phyloP scores from a whole-genome alignment of 2,329 filamentous ascomycete species.

The Neocucurbitaria cava region DNA sequence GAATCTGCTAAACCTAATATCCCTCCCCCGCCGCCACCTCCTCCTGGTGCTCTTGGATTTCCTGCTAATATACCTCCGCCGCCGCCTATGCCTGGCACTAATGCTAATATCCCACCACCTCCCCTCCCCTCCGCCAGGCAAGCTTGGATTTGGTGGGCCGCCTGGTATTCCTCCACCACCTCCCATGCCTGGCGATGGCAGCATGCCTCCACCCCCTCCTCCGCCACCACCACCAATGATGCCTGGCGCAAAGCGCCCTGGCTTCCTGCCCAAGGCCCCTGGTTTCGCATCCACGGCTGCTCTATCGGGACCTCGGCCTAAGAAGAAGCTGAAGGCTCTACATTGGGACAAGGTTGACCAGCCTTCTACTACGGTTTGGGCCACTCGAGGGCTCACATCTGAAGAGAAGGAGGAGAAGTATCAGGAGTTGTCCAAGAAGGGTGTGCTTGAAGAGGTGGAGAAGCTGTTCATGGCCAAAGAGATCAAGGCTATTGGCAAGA shows the following conservation, averaged over 20 bases:
- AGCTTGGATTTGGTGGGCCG: constrained; percentile 49
- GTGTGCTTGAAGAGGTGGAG: constrained; percentile 96
- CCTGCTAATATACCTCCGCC: constrained; percentile 50
- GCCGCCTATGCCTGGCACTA: constrained; percentile 56
- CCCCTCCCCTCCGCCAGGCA: constrained; percentile 59
- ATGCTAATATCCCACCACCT: constrained; percentile 52
- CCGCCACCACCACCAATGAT: constrained; percentile 66
- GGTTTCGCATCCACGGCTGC: constrained; percentile 67
- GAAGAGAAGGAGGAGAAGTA: constrained; percentile 96
- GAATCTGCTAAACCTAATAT: constrained; percentile 48
- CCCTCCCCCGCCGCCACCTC: constrained; percentile 59
- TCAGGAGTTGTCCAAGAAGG: constrained; percentile 87
- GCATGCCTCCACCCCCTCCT: constrained; percentile 56
- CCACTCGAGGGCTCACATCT: constrained; percentile 80
- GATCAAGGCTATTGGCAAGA: constrained; percentile 82
- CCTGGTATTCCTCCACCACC: constrained; percentile 54
- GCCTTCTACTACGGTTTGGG: constrained; percentile 92
- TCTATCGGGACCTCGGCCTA: constrained; percentile 83
- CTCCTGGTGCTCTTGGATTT: constrained; percentile 49
- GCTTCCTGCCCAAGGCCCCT: constrained; percentile 72
- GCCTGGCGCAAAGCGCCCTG: constrained; percentile 65
- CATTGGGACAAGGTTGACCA: constrained; percentile 99
- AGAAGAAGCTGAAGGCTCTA: constrained; percentile 99
- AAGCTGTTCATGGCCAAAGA: constrained; percentile 98
- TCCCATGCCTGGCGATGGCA: constrained; percentile 57